phyloP scores from a whole-genome alignment of 768 basidiomycete genomes.

The Agrocybe chaxingu region DNA sequence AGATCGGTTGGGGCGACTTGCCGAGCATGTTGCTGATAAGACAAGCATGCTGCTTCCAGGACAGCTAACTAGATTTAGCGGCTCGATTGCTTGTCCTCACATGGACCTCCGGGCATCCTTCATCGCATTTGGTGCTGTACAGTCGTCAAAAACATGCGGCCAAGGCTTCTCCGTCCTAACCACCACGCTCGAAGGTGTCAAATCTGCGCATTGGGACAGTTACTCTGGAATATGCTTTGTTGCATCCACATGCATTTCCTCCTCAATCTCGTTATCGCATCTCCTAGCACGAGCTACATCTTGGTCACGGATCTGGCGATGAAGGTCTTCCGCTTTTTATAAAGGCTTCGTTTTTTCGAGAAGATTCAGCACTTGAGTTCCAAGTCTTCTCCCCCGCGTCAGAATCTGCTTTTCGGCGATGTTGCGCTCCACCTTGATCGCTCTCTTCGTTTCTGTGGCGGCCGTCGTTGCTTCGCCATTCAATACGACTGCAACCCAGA shows the following conservation, averaged over 20 bases:
- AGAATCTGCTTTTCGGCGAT: conserved; percentile 11
- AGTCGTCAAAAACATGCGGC: background rate
- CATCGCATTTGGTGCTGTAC: background rate
- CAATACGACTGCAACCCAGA: conserved; percentile 17
- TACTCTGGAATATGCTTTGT: background rate
- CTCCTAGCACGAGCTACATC: background rate
- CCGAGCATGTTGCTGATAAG: background rate
- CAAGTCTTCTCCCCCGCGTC: background rate
- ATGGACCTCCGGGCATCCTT: background rate
- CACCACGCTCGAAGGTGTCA: background rate
- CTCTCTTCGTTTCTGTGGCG: conserved; percentile 25
- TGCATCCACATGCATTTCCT: background rate
- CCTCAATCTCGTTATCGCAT: background rate
- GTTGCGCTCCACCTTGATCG: conserved; percentile 23
- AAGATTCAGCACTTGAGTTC: background rate
- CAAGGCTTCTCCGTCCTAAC: background rate
- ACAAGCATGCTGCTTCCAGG: background rate
- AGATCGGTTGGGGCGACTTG: too few species aligned
- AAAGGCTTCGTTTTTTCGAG: background rate
- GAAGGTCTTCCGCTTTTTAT: background rate
- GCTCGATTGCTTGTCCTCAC: background rate
- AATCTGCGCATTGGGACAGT: too few species aligned
- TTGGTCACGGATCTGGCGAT: too few species aligned
- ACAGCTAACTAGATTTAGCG: background rate
- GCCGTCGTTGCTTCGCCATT: conserved; percentile 26